phyloP scores from a whole-genome alignment of 768 basidiomycete genomes.

The Tricholoma furcatifolium region DNA sequence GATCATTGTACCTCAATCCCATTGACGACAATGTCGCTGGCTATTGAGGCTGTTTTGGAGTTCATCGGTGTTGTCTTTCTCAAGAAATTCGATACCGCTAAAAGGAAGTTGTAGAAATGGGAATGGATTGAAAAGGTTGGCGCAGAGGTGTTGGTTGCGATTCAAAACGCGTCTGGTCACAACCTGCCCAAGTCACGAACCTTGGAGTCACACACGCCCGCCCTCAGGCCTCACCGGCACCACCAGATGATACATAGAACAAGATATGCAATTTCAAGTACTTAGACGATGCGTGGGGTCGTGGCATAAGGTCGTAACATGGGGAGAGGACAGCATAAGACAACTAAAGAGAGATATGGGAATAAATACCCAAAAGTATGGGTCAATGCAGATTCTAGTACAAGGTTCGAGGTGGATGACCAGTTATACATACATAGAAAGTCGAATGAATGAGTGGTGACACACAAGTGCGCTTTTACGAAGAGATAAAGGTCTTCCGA shows the following conservation, averaged over 20 bases:
- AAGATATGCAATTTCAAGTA: background rate
- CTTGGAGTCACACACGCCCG: background rate
- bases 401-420: constrained; percentile 8
- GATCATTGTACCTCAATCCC: constrained; percentile 19
- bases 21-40: constrained; percentile 14
- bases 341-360: constrained; percentile 1
- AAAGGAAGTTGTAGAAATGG: no score
- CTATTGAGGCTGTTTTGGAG: no score
- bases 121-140: no score
- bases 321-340: constrained; percentile 3
- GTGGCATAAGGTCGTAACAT: constrained; percentile 8
- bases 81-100: no score
- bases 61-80: no score
- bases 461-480: constrained; percentile 7
- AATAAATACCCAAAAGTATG: constrained; percentile 6
- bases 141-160: no score
- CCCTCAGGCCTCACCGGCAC: no score
- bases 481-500: background rate
- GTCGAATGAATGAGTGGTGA: constrained; percentile 4
- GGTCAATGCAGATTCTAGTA: constrained; percentile 16
- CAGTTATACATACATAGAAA: constrained; percentile 11
- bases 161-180: no score
- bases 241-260: background rate
- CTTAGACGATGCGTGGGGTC: constrained; percentile 1
- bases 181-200: background rate